A percentile compares a stretch with the other conserved stretches of the same genome.
Conservation (phyloP, 176 grass and related monocot genomes). For the Phragmites australis region DNA sequence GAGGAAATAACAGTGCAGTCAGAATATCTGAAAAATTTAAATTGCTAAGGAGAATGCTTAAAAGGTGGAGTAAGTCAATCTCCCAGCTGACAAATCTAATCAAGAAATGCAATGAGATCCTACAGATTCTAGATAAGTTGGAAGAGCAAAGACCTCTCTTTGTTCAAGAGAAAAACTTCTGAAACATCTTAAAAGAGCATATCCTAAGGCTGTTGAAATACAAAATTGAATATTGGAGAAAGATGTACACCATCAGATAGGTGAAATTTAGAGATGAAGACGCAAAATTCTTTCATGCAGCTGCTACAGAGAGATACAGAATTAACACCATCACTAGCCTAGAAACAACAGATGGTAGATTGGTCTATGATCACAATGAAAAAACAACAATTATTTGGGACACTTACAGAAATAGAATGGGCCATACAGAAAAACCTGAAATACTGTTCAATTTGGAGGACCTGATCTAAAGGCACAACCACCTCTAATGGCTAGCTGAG, state of each 20-base stretch:
- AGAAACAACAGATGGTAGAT: background rate
- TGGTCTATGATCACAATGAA: background rate
- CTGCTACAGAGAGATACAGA: background rate
- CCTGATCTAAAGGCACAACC: rapidly evolving
- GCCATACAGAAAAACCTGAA: rapidly evolving
- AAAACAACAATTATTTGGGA: background rate
- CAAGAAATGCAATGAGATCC: rapidly evolving
- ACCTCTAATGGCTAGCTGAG: rapidly evolving
- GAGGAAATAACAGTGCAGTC: background rate
- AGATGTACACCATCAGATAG: background rate
- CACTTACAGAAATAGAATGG: background rate
- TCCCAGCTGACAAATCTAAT: rapidly evolving
- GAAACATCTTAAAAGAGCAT: background rate
- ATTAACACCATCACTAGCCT: background rate
- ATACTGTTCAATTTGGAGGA: background rate
- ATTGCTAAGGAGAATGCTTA: background rate
- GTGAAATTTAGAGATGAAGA: background rate
- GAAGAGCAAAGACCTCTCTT: background rate
- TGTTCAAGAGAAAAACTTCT: background rate
- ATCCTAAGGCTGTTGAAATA: background rate
- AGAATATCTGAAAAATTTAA: background rate
- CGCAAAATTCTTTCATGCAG: background rate
- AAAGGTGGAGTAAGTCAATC: background rate
- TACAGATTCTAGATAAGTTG: background rate
- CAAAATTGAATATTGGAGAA: background rate